Evolutionary conservation across 1,284 basidiomycete species (phyloP).

Genomic region (Acaromyces ingoldii): DNA sequence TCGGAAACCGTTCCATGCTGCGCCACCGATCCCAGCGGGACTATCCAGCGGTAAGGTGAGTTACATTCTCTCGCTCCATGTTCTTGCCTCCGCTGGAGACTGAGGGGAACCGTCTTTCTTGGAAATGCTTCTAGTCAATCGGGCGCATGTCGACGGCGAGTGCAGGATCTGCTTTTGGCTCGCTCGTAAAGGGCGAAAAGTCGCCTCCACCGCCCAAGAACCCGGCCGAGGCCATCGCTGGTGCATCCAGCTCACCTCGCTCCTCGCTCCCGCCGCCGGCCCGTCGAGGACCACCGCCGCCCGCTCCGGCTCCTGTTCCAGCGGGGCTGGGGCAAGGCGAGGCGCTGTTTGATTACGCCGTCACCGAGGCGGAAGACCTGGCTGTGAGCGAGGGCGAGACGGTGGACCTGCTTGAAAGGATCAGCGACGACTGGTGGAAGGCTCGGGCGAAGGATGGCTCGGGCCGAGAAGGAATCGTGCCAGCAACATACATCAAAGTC

Average conservation of each 20-base stretch:
- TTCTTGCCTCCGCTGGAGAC: neutral
- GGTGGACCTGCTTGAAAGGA: conserved; percentile 27
- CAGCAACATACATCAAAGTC: conserved; percentile 25
- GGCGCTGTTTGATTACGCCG: conserved; percentile 13
- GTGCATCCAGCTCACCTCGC: conserved; percentile 1
- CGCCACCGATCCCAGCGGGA: neutral
- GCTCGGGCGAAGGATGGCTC: conserved; percentile 14
- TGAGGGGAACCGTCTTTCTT: no score
- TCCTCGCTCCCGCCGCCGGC: neutral
- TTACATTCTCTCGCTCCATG: neutral
- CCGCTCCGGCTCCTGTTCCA: neutral
- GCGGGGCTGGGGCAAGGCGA: neutral
- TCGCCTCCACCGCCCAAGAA: neutral
- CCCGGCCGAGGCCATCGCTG: neutral
- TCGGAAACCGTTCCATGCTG: no score
- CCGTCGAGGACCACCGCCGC: neutral
- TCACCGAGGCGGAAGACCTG: conserved; percentile 31
- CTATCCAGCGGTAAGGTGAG: neutral
- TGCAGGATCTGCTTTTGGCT: conserved; percentile 1
- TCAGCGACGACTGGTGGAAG: conserved; percentile 44
- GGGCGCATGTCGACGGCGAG: conserved; percentile 1
- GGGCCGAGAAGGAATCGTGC: conserved; percentile 30
- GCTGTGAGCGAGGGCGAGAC: conserved; percentile 22
- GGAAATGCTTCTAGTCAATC: neutral
- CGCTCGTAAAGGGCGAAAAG: neutral